phyloP scores from a whole-genome alignment of 441 rosid genomes.

The Metrosideros polymorpha region DNA sequence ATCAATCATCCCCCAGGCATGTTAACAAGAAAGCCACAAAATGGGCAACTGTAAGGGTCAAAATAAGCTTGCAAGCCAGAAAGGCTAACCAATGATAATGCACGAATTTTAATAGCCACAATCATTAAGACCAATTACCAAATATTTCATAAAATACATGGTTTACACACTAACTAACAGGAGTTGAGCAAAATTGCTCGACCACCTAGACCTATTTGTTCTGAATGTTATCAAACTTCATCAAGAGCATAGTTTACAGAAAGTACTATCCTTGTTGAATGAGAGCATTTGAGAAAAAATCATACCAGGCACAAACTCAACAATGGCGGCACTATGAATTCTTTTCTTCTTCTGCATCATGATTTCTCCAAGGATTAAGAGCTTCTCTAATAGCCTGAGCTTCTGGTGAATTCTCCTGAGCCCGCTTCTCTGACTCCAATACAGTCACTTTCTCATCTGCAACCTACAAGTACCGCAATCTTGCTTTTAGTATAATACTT shows the following conservation, averaged over 20 bases:
- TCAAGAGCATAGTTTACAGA: too few species aligned
- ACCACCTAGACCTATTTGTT: background rate
- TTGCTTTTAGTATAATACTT: background rate
- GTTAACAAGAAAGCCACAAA: background rate
- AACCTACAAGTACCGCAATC: background rate
- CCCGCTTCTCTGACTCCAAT: conserved; percentile 64
- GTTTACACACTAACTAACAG: background rate
- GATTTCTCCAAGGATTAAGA: conserved; percentile 81
- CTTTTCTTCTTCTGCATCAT: conserved; percentile 29
- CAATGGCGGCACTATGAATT: conserved; percentile 8
- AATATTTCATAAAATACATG: background rate
- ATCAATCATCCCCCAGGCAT: background rate
- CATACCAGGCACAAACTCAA: background rate
- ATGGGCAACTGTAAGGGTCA: background rate
- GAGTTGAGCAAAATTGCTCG: background rate
- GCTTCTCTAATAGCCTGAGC: conserved; percentile 73
- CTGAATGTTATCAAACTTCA: background rate
- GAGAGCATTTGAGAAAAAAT: background rate
- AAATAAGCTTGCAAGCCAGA: background rate
- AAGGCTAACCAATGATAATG: background rate
- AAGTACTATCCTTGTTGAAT: background rate
- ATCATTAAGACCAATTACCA: background rate
- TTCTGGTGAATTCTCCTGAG: conserved; percentile 70
- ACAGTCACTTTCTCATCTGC: conserved; percentile 78
- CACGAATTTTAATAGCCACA: background rate